Conservation (phyloP, 2,329 filamentous ascomycete genomes). For the Monilinia vaccinii-corymbosi region DNA sequence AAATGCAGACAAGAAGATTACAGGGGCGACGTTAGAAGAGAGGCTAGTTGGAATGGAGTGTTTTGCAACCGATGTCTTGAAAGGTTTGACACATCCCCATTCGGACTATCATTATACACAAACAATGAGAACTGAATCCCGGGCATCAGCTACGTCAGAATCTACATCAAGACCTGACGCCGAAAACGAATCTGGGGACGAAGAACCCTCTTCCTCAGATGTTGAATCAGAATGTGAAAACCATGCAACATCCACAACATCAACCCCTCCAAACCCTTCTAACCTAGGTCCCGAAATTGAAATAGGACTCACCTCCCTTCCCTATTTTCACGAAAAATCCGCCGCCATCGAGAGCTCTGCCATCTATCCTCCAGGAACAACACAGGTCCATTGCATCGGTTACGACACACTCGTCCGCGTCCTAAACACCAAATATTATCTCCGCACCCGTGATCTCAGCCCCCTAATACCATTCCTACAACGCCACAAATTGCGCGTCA, state of each 20-base stretch:
- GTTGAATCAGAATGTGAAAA: background rate
- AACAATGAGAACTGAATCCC: no score
- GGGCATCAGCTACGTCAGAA: background rate
- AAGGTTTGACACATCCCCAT: slow-evolving; percentile 27
- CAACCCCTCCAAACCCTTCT: background rate
- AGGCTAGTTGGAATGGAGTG: slow-evolving; percentile 63
- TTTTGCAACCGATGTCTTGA: slow-evolving; percentile 48
- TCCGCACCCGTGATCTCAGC: slow-evolving; percentile 38
- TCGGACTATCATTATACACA: slow-evolving; percentile 9
- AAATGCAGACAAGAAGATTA: slow-evolving; percentile 58
- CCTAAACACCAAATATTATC: slow-evolving; percentile 65
- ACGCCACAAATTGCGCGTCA: slow-evolving; percentile 53
- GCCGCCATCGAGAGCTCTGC: slow-evolving; percentile 41
- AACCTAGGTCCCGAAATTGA: slow-evolving; percentile 35
- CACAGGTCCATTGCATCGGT: slow-evolving; percentile 62
- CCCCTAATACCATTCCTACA: slow-evolving; percentile 56
- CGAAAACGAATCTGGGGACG: background rate
- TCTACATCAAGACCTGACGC: no score
- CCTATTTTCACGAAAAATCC: slow-evolving; percentile 69
- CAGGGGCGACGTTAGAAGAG: slow-evolving; percentile 58
- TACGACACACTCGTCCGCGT: slow-evolving; percentile 70
- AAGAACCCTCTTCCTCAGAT: background rate
- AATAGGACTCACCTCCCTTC: slow-evolving; percentile 59
- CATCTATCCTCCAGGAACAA: slow-evolving; percentile 30
- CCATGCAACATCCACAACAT: slow-evolving; percentile 4